Percentiles rank a stretch among this genome's conserved stretches.
Conservation (phyloP, 176 grass and related monocot genomes). For the Ampelocalamus luodianensis region DNA sequence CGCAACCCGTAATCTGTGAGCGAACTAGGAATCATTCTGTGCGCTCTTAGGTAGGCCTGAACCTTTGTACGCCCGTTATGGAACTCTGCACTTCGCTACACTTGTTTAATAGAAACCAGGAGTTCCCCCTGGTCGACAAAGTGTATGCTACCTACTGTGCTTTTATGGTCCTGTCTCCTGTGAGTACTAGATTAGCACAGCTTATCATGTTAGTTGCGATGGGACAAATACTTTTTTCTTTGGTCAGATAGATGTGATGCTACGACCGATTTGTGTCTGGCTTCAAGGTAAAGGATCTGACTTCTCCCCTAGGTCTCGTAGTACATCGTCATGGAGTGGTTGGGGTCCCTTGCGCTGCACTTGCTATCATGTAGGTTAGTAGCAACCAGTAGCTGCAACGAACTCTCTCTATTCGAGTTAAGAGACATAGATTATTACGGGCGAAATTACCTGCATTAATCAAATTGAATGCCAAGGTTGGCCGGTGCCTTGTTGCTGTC, state of each 20-base stretch:
- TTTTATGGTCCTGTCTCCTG: background rate
- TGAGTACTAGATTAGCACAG: background rate
- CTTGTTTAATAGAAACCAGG: background rate
- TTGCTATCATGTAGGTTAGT: background rate
- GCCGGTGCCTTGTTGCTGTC: constrained; percentile 46
- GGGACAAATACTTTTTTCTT: constrained; percentile 34
- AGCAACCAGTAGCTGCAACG: constrained; percentile 6
- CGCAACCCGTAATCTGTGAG: background rate
- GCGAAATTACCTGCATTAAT: background rate
- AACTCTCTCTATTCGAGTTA: background rate
- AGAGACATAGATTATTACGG: background rate
- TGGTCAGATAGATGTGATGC: constrained; percentile 32
- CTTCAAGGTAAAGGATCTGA: constrained; percentile 26
- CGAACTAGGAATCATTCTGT: background rate
- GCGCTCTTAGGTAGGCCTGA: background rate
- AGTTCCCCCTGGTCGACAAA: background rate
- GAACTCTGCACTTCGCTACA: constrained; percentile 14
- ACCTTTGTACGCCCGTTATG: background rate
- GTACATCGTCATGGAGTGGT: constrained; percentile 28
- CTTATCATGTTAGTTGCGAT: constrained; percentile 24
- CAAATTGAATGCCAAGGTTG: background rate
- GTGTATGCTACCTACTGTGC: background rate
- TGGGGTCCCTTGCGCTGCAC: background rate
- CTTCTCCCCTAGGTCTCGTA: background rate
- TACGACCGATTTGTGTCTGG: constrained; percentile 33